A percentile compares a stretch with the other conserved stretches of the same genome.
Conservation (phyloP, 2,329 filamentous ascomycete genomes). For the Aspergillus brasiliensis region DNA sequence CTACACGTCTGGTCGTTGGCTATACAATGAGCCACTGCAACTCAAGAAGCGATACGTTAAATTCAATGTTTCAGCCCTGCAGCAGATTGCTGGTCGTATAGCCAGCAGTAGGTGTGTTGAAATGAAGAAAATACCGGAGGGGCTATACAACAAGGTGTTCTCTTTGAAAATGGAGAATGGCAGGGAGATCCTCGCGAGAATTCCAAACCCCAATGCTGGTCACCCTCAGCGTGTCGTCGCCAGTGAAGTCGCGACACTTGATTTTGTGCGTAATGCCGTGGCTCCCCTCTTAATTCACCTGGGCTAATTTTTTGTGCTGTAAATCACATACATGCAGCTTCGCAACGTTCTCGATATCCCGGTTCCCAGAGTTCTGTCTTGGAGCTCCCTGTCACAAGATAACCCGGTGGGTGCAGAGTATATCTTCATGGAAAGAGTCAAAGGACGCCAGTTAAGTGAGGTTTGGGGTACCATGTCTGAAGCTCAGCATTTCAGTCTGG, state of each 20-base stretch:
- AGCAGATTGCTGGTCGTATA: conserved; percentile 27
- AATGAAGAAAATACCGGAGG: conserved; percentile 35
- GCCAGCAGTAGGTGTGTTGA: conserved; percentile 29
- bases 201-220: conserved; percentile 23
- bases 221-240: conserved; percentile 16
- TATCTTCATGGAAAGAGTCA: conserved; percentile 25
- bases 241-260: conserved; percentile 27
- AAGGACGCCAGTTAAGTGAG: conserved; percentile 19
- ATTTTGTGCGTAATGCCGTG: conserved; percentile 19
- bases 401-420: conserved; percentile 25
- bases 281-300: neutral
- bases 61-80: conserved; percentile 38
- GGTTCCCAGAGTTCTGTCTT: conserved; percentile 20
- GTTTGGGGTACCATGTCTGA: conserved; percentile 21
- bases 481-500: conserved; percentile 19
- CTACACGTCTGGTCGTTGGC: conserved; percentile 37
- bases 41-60: conserved; percentile 29
- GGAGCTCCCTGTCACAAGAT: conserved; percentile 15
- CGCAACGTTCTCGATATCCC: conserved; percentile 21
- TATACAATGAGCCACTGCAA: conserved; percentile 36
- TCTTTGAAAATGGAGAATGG: conserved; percentile 24
- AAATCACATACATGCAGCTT: too few relatives aligned
- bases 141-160: conserved; percentile 28
- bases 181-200: conserved; percentile 17
- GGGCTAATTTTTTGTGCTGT: neutral